A percentile compares a stretch with the other conserved stretches of the same genome.
These are phyloP conservation scores for Trebouxia sp. DNA, from an alignment of 139 green algal species.

Conservation along the genomic window DNA sequence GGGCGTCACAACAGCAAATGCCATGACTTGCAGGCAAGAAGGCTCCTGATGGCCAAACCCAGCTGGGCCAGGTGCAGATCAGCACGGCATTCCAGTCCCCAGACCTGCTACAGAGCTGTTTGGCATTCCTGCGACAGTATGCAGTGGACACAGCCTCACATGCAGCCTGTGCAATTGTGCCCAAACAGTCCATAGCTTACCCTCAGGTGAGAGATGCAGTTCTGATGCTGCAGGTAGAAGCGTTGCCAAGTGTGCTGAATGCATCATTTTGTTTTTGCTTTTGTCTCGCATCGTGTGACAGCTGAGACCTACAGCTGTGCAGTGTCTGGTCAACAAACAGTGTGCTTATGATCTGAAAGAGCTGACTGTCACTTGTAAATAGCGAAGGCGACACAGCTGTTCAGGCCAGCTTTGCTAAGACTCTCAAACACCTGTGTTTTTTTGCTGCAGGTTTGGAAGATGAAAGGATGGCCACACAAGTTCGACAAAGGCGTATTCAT, in stretches of 20 bases:
- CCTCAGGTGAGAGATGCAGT: slow-evolving; percentile 20
- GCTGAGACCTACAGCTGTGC: too few relatives aligned
- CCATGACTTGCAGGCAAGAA: not conserved
- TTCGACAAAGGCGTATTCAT: slow-evolving; percentile 24
- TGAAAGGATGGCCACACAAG: not conserved
- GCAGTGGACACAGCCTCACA: slow-evolving; percentile 23
- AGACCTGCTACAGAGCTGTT: slow-evolving; percentile 32
- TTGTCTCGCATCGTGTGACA: too few relatives aligned
- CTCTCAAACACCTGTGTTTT: not conserved
- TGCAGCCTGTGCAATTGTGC: slow-evolving; percentile 31
- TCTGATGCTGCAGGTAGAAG: not conserved
- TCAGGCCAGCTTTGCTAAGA: not conserved
- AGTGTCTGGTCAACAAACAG: too few relatives aligned
- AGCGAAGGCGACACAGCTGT: too few relatives aligned
- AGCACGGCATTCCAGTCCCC: slow-evolving; percentile 31
- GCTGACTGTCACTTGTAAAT: too few relatives aligned
- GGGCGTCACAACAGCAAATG: too few relatives aligned
- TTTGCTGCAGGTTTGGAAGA: slow-evolving; percentile 37
- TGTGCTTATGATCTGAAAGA: too few relatives aligned
- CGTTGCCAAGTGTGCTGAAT: too few relatives aligned
- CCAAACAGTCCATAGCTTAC: slow-evolving; percentile 25
- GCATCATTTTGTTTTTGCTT: too few relatives aligned
- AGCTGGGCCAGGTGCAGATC: slow-evolving; percentile 30
- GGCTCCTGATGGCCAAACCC: not conserved
- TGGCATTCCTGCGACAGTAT: slow-evolving; percentile 30